phyloP scores from a whole-genome alignment of 2,329 filamentous ascomycete genomes.

The Talaromyces sp. region DNA sequence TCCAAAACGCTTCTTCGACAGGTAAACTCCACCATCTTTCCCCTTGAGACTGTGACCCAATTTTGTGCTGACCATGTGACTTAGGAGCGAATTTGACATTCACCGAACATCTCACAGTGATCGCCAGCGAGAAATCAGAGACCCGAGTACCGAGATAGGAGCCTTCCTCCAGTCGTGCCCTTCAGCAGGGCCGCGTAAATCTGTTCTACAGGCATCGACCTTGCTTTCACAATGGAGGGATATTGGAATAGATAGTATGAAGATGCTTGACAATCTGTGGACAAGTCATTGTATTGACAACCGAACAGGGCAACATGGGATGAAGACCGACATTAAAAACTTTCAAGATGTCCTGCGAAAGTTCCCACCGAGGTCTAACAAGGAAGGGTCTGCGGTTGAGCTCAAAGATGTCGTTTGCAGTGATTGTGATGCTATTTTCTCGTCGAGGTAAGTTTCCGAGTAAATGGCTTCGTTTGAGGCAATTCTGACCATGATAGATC shows the following conservation, averaged over 20 bases:
- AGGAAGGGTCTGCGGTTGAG: conserved; percentile 17
- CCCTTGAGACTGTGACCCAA: not conserved
- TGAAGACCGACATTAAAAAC: conserved; percentile 15
- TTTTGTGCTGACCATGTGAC: not conserved
- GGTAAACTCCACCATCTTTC: not conserved
- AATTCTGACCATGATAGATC: conserved; percentile 11
- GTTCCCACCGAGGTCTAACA: conserved; percentile 22
- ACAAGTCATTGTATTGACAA: not conserved
- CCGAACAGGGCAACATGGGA: not conserved
- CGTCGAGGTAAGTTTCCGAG: conserved; percentile 17
- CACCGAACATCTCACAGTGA: conserved; percentile 11
- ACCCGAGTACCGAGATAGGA: conserved; percentile 7
- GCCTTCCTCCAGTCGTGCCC: conserved; percentile 5
- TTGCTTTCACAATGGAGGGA: conserved; percentile 9
- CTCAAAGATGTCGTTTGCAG: conserved; percentile 19
- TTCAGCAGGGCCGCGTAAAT: conserved; percentile 6
- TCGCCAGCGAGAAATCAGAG: conserved; percentile 8
- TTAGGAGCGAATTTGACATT: conserved; percentile 11
- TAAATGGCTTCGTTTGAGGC: not conserved
- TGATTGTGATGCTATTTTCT: conserved; percentile 26
- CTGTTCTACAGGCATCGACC: conserved; percentile 9
- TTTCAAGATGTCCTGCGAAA: conserved; percentile 22
- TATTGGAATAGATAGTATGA: conserved; percentile 4
- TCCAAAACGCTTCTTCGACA: conserved; percentile 13
- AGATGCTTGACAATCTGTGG: not conserved